Base-by-base conservation (phyloP, 2,329 filamentous ascomycete species). In the Xylaria sp. region DNA sequence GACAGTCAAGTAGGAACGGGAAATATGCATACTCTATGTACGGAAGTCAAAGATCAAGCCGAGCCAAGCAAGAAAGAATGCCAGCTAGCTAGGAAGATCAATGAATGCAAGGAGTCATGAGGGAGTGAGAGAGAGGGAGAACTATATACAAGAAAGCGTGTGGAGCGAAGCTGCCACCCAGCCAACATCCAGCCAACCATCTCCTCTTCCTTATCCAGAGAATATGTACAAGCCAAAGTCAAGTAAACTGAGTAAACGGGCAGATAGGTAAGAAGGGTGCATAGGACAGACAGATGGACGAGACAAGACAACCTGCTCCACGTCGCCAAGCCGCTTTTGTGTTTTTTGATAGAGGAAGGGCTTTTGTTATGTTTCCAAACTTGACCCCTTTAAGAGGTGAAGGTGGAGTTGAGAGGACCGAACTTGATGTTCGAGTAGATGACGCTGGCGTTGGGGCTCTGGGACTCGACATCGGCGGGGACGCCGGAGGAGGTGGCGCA, bases 371-470 rank as follows among this genome's bases (percentile, higher is more conserved):
- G 2, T 9, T 37, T 37, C 34, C 34, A 10, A 10, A 37, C 10
- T 37, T 37, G 34, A 37, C 34, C 34, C 34, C 34, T 20, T 48
- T 72, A 72, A 5, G 57, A 23, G 34, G 65, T 67, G 72, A 76
- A 85, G 69, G 84, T 86, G 7, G 82, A 84, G 74, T 80, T 80
- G 74, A 86, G 80, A 56, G 83, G 80, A 3, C 84, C 84, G 72
- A 83, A 79, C 79, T 82, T 83, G 79, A 86, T 85, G 79, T 85
- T 85, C 51, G 83, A 85, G 79, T 80, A 86, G 46, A 75, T 77
- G 64, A 86, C 84, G 69, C 77, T 80, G 59, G 84, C 76, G 72
- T 78, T 76, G 13, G 82, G 77, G 50, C 72, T 68, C 55, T 78
- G 72, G 13, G 75, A 23, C 77, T 86, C 82, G 59, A 88, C 80